Percentiles rank a stretch among this genome's conserved stretches.
These are phyloP conservation scores for Daldinia sp. DNA, from an alignment of 2,329 filamentous ascomycete genomes.

Conservation along the genomic window DNA sequence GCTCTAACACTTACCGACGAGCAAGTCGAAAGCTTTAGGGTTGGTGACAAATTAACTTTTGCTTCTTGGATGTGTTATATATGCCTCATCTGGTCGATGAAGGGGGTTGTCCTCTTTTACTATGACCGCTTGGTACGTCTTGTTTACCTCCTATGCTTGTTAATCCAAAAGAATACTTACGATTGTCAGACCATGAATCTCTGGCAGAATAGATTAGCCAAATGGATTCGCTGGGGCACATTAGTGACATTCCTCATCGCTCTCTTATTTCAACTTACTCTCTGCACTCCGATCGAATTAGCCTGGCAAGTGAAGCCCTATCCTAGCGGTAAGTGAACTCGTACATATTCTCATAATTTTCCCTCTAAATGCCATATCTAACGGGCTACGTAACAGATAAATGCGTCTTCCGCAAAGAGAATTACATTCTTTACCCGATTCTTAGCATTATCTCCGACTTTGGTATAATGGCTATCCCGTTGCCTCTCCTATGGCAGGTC, in stretches of 20 bases:
- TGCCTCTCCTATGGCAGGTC: conserved; percentile 21
- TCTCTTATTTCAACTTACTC: conserved; percentile 17
- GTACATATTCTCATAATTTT: background rate
- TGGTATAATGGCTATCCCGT: conserved; percentile 23
- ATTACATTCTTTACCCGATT: conserved; percentile 21
- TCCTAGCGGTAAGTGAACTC: conserved; percentile 15
- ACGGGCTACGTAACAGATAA: conserved; percentile 12
- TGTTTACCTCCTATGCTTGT: background rate
- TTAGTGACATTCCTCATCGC: conserved; percentile 12
- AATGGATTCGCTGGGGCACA: conserved; percentile 7
- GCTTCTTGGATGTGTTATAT: conserved; percentile 25
- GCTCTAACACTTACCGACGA: conserved; percentile 7
- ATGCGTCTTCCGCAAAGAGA: conserved; percentile 23
- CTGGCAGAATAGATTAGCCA: conserved; percentile 18
- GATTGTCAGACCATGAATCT: conserved; percentile 15
- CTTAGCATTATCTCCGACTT: conserved; percentile 24
- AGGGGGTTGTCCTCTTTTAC: conserved; percentile 21
- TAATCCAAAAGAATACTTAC: conserved; percentile 1
- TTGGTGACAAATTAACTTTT: conserved; percentile 26
- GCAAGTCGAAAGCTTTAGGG: conserved; percentile 18
- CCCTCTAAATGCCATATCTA: background rate
- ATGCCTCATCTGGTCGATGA: conserved; percentile 27
- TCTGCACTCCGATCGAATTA: conserved; percentile 18
- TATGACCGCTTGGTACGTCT: conserved; percentile 19
- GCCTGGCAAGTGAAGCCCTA: conserved; percentile 27